These are phyloP conservation scores for Rhizophora apiculata DNA, from an alignment of 345 rosid genomes.

Conservation along the genomic window DNA sequence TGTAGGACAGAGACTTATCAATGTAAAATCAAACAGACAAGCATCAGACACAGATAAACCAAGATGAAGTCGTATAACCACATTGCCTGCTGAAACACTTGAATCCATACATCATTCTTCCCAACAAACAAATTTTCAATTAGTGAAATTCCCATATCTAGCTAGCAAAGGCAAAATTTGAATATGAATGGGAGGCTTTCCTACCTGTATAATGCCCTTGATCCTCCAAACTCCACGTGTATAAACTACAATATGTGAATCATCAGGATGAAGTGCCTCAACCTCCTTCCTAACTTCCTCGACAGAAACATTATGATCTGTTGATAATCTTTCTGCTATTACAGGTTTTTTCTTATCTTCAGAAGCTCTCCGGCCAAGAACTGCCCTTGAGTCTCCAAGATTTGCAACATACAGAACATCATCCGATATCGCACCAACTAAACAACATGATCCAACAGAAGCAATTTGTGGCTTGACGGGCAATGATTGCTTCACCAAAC, in stretches of 20 bases:
- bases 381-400: slow-evolving; percentile 94
- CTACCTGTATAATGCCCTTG: slow-evolving; percentile 97
- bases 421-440: slow-evolving; percentile 79
- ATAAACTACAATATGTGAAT: slow-evolving; percentile 75
- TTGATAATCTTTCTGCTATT: slow-evolving; percentile 80
- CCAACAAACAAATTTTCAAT: neutral
- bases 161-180: neutral
- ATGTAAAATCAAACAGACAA: neutral
- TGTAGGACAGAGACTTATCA: neutral
- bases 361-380: slow-evolving; percentile 63
- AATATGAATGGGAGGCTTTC: neutral
- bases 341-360: slow-evolving; percentile 39
- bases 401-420: slow-evolving; percentile 79
- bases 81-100: neutral
- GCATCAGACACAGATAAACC: neutral
- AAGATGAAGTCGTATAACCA: neutral
- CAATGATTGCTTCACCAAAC: slow-evolving; percentile 64
- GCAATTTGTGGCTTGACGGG: slow-evolving; percentile 76
- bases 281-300: slow-evolving; percentile 97
- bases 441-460: slow-evolving; percentile 93
- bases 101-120: neutral
- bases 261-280: slow-evolving; percentile 93
- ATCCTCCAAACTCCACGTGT: slow-evolving; percentile 96
- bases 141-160: slow-evolving; percentile 2
- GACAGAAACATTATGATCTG: slow-evolving; percentile 90